Conservation (phyloP, 257 asterid genomes). For the Capsicum pubescens region DNA sequence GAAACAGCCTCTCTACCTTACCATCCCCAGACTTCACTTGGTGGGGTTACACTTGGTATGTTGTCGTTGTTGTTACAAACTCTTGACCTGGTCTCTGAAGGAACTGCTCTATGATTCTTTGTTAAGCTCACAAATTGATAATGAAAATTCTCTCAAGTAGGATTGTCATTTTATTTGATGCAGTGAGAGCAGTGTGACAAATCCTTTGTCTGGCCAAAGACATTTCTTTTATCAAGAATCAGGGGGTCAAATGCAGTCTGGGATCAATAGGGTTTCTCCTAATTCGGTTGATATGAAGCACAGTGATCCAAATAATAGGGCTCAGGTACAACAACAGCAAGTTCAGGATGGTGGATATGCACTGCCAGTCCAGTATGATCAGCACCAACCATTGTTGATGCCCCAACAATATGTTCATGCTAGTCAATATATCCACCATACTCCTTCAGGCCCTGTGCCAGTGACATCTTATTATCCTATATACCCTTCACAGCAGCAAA, state of each 20-base stretch:
- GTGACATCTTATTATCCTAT: conserved; percentile 62
- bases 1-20: too few relatives aligned
- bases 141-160: conserved; percentile 25
- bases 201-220: conserved; percentile 60
- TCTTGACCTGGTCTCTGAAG: neutral
- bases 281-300: conserved; percentile 56
- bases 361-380: conserved; percentile 61
- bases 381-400: conserved; percentile 66
- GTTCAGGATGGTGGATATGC: conserved; percentile 68
- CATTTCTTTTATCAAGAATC: conserved; percentile 67
- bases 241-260: conserved; percentile 57
- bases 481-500: conserved; percentile 75
- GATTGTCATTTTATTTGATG: conserved; percentile 24
- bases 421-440: conserved; percentile 60
- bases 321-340: conserved; percentile 64
- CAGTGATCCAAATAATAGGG: conserved; percentile 52
- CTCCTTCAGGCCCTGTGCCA: conserved; percentile 71
- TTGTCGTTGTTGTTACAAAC: neutral
- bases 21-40: too few relatives aligned
- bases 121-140: neutral
- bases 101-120: neutral
- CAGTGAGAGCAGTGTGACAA: conserved; percentile 70
- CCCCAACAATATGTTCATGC: conserved; percentile 75
- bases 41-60: too few relatives aligned
- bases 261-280: conserved; percentile 47